Conservation (phyloP, 176 grass and related monocot genomes). For the Bolboschoenus planiculmis region DNA sequence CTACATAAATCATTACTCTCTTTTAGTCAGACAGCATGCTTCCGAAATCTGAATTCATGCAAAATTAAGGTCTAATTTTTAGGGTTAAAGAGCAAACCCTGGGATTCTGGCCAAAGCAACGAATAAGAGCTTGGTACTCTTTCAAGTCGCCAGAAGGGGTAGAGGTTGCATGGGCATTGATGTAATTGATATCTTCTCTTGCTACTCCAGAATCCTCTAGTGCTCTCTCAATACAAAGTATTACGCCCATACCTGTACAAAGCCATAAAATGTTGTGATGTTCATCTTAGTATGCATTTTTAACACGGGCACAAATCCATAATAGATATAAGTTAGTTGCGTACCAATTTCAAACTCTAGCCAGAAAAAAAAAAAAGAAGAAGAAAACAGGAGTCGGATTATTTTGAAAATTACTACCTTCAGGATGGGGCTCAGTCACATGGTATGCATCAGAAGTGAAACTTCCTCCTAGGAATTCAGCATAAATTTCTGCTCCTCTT, state of each 20-base stretch:
- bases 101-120: conserved; percentile 83
- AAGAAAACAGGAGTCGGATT: conserved; percentile 3
- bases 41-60: neutral
- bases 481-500: conserved; percentile 94
- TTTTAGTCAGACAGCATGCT: neutral
- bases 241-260: conserved; percentile 70
- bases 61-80: conserved; percentile 6
- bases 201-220: conserved; percentile 66
- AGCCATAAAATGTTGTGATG: conserved; percentile 10
- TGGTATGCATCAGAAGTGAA: conserved; percentile 99
- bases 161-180: conserved; percentile 99
- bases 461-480: conserved; percentile 98
- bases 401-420: conserved; percentile 42
- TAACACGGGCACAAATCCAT: neutral
- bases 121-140: conserved; percentile 85
- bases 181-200: conserved; percentile 91
- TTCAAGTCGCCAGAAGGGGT: conserved; percentile 87
- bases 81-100: conserved; percentile 33
- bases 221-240: conserved; percentile 95
- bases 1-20: conserved; percentile 34
- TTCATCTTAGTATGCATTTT: neutral
- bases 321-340: neutral
- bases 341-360: conserved; percentile 8
- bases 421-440: conserved; percentile 97
- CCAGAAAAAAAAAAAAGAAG: conserved; percentile 1